A percentile compares a stretch with the other conserved stretches of the same genome.
Conservation (phyloP, 2,329 filamentous ascomycete genomes). For the Trichothecium sympodiale region DNA sequence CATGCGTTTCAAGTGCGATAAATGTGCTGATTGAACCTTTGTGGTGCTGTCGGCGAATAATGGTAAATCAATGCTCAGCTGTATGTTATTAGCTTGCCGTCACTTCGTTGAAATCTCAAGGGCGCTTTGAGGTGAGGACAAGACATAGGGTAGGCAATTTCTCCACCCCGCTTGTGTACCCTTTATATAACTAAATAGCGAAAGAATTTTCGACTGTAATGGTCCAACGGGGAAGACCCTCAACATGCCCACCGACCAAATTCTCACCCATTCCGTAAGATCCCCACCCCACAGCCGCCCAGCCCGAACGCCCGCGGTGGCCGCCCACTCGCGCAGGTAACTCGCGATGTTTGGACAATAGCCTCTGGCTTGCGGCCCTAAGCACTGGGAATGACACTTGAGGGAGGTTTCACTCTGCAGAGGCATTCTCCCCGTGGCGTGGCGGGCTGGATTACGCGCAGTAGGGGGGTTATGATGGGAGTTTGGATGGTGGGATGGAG, state of each 20-base stretch:
- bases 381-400: conserved; percentile 59
- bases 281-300: conserved; percentile 45
- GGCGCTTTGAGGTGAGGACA: no score
- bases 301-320: conserved; percentile 57
- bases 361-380: conserved; percentile 33
- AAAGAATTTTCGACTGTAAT: conserved; percentile 40
- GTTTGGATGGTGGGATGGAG: conserved; percentile 42
- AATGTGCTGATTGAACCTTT: no score
- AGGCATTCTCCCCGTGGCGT: conserved; percentile 59
- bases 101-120: no score
- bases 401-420: conserved; percentile 66
- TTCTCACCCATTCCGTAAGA: conserved; percentile 39
- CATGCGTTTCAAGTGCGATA: no score
- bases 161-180: no score
- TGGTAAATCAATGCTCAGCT: no score
- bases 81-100: no score
- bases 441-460: conserved; percentile 58
- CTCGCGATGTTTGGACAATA: conserved; percentile 45
- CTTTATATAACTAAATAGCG: conserved; percentile 13
- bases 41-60: no score
- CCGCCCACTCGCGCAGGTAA: conserved; percentile 54
- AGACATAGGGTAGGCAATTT: no score
- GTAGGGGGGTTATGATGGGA: conserved; percentile 42
- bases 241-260: conserved; percentile 27
- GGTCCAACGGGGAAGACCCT: conserved; percentile 50